Evolutionary conservation across 2,329 filamentous ascomycete genomes (phyloP).

Genomic region (Botryosphaeria agaves): DNA sequence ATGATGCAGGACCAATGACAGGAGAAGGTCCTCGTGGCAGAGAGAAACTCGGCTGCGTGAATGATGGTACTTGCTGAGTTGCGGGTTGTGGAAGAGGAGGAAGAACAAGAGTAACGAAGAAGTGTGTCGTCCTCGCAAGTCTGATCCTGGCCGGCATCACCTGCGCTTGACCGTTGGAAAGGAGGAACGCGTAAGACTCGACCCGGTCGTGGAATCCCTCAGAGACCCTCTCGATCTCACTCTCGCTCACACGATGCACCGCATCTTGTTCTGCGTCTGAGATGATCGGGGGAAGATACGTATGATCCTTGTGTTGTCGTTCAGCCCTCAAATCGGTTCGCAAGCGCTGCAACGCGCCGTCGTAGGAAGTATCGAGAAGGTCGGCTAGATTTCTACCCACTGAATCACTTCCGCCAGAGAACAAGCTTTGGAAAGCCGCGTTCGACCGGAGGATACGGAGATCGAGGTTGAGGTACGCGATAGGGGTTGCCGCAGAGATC

Average conservation of each 20-base stretch:
- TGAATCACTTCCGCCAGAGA: slow-evolving; percentile 19
- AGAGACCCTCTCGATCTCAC: slow-evolving; percentile 25
- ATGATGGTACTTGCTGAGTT: no score
- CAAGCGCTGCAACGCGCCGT: slow-evolving; percentile 24
- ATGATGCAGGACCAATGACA: no score
- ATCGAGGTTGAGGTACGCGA: slow-evolving; percentile 29
- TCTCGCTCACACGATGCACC: slow-evolving; percentile 20
- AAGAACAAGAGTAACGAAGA: slow-evolving; percentile 26
- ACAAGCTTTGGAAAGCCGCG: slow-evolving; percentile 23
- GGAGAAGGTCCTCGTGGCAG: no score
- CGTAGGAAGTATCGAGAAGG: slow-evolving; percentile 22
- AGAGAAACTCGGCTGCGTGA: no score
- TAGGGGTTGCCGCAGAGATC: slow-evolving; percentile 9
- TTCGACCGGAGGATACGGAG: slow-evolving; percentile 29
- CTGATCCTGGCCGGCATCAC: slow-evolving; percentile 16
- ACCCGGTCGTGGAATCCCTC: slow-evolving; percentile 24
- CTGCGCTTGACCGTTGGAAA: slow-evolving; percentile 16
- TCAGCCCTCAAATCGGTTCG: slow-evolving; percentile 28
- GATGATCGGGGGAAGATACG: slow-evolving; percentile 32
- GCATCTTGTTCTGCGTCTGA: slow-evolving; percentile 24
- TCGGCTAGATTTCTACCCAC: slow-evolving; percentile 23
- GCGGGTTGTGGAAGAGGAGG: slow-evolving; percentile 14
- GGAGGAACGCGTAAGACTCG: slow-evolving; percentile 22
- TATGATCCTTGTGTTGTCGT: slow-evolving; percentile 27
- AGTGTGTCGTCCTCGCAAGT: slow-evolving; percentile 25